These are phyloP conservation scores for Apiotrichum mycotoxinovorans DNA, from an alignment of 1,284 basidiomycete species.

Conservation along the genomic window DNA sequence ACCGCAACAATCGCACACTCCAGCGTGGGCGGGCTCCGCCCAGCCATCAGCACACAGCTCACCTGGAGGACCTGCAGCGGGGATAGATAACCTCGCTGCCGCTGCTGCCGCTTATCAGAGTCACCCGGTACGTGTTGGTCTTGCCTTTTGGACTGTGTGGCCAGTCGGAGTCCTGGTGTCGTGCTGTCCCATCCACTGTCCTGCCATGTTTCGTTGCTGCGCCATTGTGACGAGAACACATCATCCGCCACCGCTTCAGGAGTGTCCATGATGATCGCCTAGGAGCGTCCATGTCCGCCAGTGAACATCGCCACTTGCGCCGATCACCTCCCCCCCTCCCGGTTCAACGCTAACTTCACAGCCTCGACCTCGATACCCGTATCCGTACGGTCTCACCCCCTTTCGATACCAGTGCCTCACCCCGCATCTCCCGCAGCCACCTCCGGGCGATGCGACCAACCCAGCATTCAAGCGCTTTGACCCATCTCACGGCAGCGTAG, in stretches of 20 bases:
- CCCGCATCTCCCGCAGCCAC: constrained; percentile 26
- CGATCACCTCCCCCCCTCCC: too few relatives aligned
- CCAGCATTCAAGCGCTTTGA: constrained; percentile 32
- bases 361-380: constrained; percentile 14
- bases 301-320: too few relatives aligned
- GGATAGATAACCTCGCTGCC: constrained; percentile 26
- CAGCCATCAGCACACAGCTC: constrained; percentile 4
- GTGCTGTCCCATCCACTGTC: too few relatives aligned
- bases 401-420: constrained; percentile 36
- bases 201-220: too few relatives aligned
- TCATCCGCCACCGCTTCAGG: too few relatives aligned
- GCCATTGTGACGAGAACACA: too few relatives aligned
- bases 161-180: neutral
- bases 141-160: neutral
- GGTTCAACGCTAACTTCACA: too few relatives aligned
- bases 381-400: constrained; percentile 37
- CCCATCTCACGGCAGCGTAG: constrained; percentile 13
- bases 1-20: neutral
- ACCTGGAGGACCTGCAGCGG: constrained; percentile 6
- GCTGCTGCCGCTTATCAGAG: constrained; percentile 20
- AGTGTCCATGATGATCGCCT: too few relatives aligned
- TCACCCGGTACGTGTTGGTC: constrained; percentile 5
- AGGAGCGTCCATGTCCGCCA: too few relatives aligned
- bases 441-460: constrained; percentile 31
- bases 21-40: constrained; percentile 1